Conservation (phyloP, 192 early-diverging fungal species). For the Linnemannia exigua region DNA sequence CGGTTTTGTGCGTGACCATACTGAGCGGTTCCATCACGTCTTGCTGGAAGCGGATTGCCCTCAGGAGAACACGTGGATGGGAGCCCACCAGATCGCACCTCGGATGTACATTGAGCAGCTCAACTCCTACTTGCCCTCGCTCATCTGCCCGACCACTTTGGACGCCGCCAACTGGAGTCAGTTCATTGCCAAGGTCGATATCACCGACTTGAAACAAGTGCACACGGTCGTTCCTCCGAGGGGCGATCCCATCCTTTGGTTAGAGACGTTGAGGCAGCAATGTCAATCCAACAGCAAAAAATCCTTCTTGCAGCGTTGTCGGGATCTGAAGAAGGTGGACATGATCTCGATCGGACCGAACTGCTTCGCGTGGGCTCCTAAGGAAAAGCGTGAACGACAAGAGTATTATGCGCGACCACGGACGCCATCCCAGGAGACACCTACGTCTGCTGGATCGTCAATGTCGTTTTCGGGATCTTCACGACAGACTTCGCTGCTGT, state of each 20-base stretch:
- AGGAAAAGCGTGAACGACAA: slow-evolving; percentile 2
- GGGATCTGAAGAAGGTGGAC: not conserved
- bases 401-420: not conserved
- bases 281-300: not conserved
- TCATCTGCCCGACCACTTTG: not conserved
- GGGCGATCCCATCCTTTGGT: not conserved
- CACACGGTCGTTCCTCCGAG: not conserved
- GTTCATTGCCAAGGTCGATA: slow-evolving; percentile 7
- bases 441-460: not conserved
- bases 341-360: slow-evolving; percentile 1
- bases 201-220: slow-evolving; percentile 1
- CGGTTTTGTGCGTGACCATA: slow-evolving; percentile 24
- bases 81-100: not conserved
- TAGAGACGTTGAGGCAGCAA: not conserved
- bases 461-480: not conserved
- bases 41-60: slow-evolving; percentile 16
- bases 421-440: not conserved
- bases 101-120: not conserved
- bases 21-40: not conserved
- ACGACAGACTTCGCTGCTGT: not conserved
- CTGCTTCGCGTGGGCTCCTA: slow-evolving; percentile 20
- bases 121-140: slow-evolving; percentile 3
- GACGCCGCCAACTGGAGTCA: slow-evolving; percentile 18
- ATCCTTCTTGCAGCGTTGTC: slow-evolving; percentile 11
- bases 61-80: slow-evolving; percentile 8